phyloP scores from a whole-genome alignment of 805 yeast genomes.

The Tetrapisispora fleetii region DNA sequence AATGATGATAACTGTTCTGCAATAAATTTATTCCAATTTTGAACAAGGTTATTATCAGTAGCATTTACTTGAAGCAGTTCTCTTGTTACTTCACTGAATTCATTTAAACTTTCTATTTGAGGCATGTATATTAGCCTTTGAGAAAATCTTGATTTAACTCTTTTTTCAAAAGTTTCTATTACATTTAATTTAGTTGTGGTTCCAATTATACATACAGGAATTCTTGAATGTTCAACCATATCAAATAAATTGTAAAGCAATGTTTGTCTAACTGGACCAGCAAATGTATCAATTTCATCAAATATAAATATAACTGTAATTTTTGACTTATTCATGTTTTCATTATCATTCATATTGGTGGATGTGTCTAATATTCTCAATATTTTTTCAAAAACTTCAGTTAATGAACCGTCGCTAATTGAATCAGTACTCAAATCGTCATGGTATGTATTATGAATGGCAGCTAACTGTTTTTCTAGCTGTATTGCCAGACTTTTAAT shows the following conservation, averaged over 20 bases:
- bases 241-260: conserved; percentile 82
- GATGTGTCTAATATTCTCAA: conserved; percentile 39
- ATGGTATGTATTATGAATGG: conserved; percentile 19
- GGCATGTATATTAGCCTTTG: conserved; percentile 61
- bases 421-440: conserved; percentile 13
- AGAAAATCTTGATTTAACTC: conserved; percentile 84
- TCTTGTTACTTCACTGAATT: conserved; percentile 41
- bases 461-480: conserved; percentile 42
- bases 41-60: conserved; percentile 14
- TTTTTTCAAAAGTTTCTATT: conserved; percentile 75
- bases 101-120: conserved; percentile 38
- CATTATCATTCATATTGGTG: conserved; percentile 14
- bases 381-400: conserved; percentile 52
- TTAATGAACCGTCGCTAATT: conserved; percentile 44
- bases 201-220: conserved; percentile 77
- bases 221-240: conserved; percentile 57
- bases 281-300: conserved; percentile 78
- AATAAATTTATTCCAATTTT: conserved; percentile 39
- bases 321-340: conserved; percentile 13
- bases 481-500: conserved; percentile 80
- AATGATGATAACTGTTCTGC: conserved; percentile 18
- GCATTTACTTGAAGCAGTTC: conserved; percentile 28
- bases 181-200: conserved; percentile 64
- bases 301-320: conserved; percentile 66
- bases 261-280: conserved; percentile 66